Evolutionary conservation across 345 rosid species (phyloP).

Genomic region (Dipteronia sinensis): DNA sequence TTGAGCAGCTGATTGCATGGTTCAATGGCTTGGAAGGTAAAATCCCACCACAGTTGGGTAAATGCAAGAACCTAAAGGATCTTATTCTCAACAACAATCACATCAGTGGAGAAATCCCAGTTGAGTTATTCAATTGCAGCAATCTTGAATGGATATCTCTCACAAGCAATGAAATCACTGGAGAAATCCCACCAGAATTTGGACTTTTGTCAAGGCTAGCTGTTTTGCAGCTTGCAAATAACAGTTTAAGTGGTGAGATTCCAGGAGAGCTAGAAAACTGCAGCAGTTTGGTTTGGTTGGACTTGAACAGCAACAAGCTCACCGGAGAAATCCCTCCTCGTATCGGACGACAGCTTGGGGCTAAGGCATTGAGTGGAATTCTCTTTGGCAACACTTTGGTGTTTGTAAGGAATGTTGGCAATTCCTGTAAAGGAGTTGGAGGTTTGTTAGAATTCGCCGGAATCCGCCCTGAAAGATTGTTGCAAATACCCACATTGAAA

Average conservation of each 20-base stretch:
- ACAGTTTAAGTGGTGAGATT: conserved; percentile 82
- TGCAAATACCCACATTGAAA: conserved; percentile 70
- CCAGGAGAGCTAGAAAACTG: conserved; percentile 86
- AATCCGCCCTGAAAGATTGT: conserved; percentile 83
- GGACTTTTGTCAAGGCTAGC: conserved; percentile 74
- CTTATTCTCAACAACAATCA: conserved; percentile 84
- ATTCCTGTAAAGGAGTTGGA: conserved; percentile 94
- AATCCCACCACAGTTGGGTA: conserved; percentile 81
- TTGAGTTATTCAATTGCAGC: conserved; percentile 73
- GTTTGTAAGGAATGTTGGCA: conserved; percentile 87
- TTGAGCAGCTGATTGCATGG: conserved; percentile 95
- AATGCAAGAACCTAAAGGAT: conserved; percentile 69
- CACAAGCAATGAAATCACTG: conserved; percentile 75
- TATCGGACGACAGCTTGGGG: conserved; percentile 84
- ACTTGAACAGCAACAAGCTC: conserved; percentile 81
- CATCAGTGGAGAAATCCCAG: conserved; percentile 77
- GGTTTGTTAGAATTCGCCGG: conserved; percentile 92
- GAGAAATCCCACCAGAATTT: conserved; percentile 64
- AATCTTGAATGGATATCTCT: conserved; percentile 95
- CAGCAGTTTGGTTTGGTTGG: conserved; percentile 90
- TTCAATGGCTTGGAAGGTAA: conserved; percentile 74
- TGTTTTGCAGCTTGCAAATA: conserved; percentile 90
- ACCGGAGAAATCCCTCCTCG: conserved; percentile 91
- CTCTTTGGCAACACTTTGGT: conserved; percentile 84
- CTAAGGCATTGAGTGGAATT: conserved; percentile 75